Evolutionary conservation across 2,329 filamentous ascomycete species (phyloP).

Genomic region (Lizonia empirigonia): DNA sequence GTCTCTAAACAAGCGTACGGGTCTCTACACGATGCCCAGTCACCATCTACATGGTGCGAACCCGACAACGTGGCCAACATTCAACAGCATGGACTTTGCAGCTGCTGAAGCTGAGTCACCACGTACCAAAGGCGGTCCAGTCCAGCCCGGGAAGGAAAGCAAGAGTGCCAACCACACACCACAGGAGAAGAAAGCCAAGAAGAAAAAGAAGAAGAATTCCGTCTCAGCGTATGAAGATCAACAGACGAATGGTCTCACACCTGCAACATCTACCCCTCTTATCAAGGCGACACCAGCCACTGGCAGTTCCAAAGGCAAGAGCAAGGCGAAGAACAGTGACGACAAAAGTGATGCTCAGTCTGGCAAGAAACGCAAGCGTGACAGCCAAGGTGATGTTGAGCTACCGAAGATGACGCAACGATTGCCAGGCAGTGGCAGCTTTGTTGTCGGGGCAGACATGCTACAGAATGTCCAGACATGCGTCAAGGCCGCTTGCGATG

Average conservation of each 20-base stretch:
- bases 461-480: conserved; percentile 15
- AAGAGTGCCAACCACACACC: not conserved
- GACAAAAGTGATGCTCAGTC: not conserved
- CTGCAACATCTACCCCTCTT: not conserved
- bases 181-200: conserved; percentile 4
- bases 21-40: conserved; percentile 32
- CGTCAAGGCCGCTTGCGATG: conserved; percentile 15
- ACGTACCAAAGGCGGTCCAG: not conserved
- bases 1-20: conserved; percentile 14
- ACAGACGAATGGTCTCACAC: not conserved
- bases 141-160: not conserved
- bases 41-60: conserved; percentile 25
- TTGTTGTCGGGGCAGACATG: conserved; percentile 14
- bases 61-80: conserved; percentile 15
- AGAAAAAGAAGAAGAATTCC: conserved; percentile 16
- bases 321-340: conserved; percentile 15
- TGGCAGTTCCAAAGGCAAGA: conserved; percentile 10
- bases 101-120: conserved; percentile 5
- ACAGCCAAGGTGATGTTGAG: conserved; percentile 6
- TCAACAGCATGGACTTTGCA: conserved; percentile 33
- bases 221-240: not conserved
- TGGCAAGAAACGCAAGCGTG: conserved; percentile 28
- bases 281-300: conserved; percentile 8
- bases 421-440: not conserved
- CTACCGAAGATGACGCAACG: too few relatives aligned